A percentile compares a stretch with the other conserved stretches of the same genome.
phyloP scores from a whole-genome alignment of 768 basidiomycete genomes.

The Mrakia hoshinonis region DNA sequence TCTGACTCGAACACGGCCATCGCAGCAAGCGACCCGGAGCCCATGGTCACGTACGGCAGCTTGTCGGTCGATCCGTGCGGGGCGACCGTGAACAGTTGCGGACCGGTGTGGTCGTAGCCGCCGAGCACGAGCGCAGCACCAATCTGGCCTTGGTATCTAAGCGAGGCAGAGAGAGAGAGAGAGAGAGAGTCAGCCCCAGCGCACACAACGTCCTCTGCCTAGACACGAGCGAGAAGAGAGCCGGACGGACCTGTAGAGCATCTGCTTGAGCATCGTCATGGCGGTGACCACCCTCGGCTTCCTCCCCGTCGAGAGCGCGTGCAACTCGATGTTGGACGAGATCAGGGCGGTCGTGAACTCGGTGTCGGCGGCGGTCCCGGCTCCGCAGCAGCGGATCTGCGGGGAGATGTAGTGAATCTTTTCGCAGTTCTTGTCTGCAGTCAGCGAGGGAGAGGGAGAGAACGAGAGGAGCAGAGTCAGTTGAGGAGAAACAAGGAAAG shows the following conservation, averaged over 20 bases:
- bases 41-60: slow-evolving; percentile 97
- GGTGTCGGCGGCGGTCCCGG: slow-evolving; percentile 98
- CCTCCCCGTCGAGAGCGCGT: slow-evolving; percentile 77
- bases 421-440: slow-evolving; percentile 98
- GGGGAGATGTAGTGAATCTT: slow-evolving; percentile 97
- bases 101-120: slow-evolving; percentile 87
- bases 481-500: neutral
- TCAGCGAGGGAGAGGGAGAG: no score
- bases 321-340: slow-evolving; percentile 90
- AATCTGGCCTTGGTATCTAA: slow-evolving; percentile 88
- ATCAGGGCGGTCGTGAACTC: slow-evolving; percentile 91
- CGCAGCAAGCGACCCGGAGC: slow-evolving; percentile 87
- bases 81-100: slow-evolving; percentile 89
- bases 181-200: neutral
- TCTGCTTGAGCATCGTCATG: slow-evolving; percentile 98
- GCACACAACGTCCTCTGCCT: no score
- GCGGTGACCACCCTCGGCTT: slow-evolving; percentile 92
- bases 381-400: slow-evolving; percentile 92
- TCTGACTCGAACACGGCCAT: slow-evolving; percentile 93
- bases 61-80: slow-evolving; percentile 98
- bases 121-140: slow-evolving; percentile 95
- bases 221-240: neutral
- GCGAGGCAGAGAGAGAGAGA: neutral
- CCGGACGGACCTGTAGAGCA: slow-evolving; percentile 66
- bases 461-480: neutral